phyloP scores from a whole-genome alignment of 176 grass and related monocot genomes.

The Hordeum marinum region DNA sequence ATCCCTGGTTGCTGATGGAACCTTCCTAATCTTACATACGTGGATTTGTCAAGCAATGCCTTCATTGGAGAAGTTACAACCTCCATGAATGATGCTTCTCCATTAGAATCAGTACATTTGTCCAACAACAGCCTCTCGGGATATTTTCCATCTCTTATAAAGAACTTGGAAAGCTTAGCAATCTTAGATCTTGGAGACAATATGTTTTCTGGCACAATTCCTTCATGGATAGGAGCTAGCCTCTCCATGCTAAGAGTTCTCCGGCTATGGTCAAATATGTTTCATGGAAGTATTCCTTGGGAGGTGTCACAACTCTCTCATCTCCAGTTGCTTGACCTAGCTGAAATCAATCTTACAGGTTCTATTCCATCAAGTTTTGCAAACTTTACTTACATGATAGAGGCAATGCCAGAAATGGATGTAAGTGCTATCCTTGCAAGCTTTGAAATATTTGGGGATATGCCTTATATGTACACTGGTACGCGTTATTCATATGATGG shows the following conservation, averaged over 20 bases:
- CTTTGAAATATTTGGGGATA: too few species aligned
- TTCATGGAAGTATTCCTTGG: constrained; percentile 5
- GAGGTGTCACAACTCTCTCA: not conserved
- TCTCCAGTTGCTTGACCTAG: constrained; percentile 3
- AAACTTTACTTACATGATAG: not conserved
- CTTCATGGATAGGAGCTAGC: constrained; percentile 6
- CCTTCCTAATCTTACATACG: not conserved
- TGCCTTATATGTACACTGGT: too few species aligned
- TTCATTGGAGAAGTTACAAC: not conserved
- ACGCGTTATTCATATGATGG: too few species aligned
- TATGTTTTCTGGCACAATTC: not conserved
- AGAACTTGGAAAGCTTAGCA: not conserved
- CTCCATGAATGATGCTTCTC: not conserved
- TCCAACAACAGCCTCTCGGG: not conserved
- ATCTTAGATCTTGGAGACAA: not conserved
- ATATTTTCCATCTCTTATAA: not conserved
- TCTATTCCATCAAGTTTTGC: not conserved
- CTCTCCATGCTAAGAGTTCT: not conserved
- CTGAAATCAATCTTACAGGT: constrained; percentile 15
- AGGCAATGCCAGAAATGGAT: not conserved
- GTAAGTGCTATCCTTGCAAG: too few species aligned
- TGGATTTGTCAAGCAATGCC: constrained; percentile 16
- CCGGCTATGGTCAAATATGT: constrained; percentile 9
- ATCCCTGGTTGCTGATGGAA: constrained; percentile 29
- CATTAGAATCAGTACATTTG: not conserved